phyloP scores from a whole-genome alignment of 257 asterid species.

The Gynochthodes officinalis region DNA sequence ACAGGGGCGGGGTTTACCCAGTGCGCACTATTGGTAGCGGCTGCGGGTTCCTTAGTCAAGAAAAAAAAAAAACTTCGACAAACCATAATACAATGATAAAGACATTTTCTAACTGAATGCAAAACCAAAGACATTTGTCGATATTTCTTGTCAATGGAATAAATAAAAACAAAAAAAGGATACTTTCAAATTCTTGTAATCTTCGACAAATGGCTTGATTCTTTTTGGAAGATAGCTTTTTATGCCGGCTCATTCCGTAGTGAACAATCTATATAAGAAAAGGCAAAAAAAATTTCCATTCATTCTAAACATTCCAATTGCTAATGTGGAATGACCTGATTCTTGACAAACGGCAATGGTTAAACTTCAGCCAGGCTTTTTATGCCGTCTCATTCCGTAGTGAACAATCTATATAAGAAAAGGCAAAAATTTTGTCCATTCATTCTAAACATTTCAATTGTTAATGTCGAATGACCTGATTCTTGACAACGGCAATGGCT shows the following conservation, averaged over 20 bases:
- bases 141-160: background rate
- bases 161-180: too few species aligned
- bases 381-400: constrained; percentile 1
- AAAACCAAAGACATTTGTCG: background rate
- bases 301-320: background rate
- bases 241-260: constrained; percentile 3
- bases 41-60: too few species aligned
- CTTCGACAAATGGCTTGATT: background rate
- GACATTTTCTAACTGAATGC: too few species aligned
- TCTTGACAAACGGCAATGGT: background rate
- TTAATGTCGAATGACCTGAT: background rate
- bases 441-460: background rate
- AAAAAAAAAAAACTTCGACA: too few species aligned
- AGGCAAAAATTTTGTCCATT: background rate
- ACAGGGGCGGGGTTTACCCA: too few species aligned
- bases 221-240: background rate
- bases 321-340: too few species aligned
- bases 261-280: background rate
- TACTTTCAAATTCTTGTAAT: background rate
- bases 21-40: too few species aligned
- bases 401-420: background rate
- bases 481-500: constrained; percentile 6
- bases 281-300: background rate
- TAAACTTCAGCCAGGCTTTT: too few species aligned
- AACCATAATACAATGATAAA: too few species aligned